Percentiles rank a stretch among this genome's conserved stretches.
Evolutionary conservation across 768 basidiomycete species (phyloP).

Genomic region (Boletus sp.): DNA sequence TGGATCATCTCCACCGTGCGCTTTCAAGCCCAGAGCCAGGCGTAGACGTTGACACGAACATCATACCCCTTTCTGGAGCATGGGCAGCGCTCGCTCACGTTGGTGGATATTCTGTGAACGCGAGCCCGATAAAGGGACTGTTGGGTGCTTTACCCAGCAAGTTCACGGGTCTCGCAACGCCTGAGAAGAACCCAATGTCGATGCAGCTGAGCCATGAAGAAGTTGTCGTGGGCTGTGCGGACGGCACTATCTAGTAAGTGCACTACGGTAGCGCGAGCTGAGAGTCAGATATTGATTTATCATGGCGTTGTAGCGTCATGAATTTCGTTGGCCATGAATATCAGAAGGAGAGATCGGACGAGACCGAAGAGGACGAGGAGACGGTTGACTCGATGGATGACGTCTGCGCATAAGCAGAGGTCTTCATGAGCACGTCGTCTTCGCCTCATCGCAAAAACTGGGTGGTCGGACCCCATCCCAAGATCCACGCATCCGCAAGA

Average conservation of each 20-base stretch:
- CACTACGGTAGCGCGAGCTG: background rate
- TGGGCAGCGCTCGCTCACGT: constrained; percentile 66
- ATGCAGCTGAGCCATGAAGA: constrained; percentile 91
- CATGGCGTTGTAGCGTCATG: constrained; percentile 46
- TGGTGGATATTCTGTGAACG: constrained; percentile 33
- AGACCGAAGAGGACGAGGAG: constrained; percentile 11
- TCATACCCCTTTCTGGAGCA: constrained; percentile 67
- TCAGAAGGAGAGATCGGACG: constrained; percentile 31
- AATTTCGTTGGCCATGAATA: constrained; percentile 61
- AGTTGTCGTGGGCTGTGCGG: constrained; percentile 87
- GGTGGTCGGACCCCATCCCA: background rate
- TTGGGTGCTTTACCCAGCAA: constrained; percentile 61
- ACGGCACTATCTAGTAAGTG: constrained; percentile 87
- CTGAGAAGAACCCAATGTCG: constrained; percentile 94
- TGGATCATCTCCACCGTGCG: constrained; percentile 13
- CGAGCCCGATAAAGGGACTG: constrained; percentile 49
- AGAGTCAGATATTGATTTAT: constrained; percentile 10
- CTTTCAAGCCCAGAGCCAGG: constrained; percentile 29
- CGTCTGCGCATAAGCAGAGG: constrained; percentile 6
- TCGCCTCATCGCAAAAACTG: background rate
- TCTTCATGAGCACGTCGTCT: background rate
- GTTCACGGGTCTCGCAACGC: constrained; percentile 77
- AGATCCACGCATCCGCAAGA: background rate
- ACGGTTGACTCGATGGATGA: constrained; percentile 15
- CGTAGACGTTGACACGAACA: constrained; percentile 64